A percentile compares a stretch with the other conserved stretches of the same genome.
These are phyloP conservation scores for Citrus reticulata DNA, from an alignment of 345 rosid species.

Conservation along the genomic window DNA sequence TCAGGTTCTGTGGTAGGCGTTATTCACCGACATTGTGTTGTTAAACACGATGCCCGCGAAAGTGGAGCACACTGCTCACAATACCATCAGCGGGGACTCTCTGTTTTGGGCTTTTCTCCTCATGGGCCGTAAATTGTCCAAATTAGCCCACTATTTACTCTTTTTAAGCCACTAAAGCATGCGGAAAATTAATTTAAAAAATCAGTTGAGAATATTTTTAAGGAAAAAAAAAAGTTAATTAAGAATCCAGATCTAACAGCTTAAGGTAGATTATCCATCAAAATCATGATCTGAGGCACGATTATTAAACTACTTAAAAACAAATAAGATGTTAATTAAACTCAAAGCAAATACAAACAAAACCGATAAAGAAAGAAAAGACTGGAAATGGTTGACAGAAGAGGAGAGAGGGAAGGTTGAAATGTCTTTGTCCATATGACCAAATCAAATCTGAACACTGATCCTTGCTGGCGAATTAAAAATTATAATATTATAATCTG, in stretches of 20 bases:
- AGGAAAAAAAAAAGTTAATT: background rate
- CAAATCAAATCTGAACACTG: background rate
- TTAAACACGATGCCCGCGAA: background rate
- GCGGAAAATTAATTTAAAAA: background rate
- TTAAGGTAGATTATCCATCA: background rate
- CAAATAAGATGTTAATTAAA: slow-evolving; percentile 14
- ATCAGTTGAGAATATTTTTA: no score
- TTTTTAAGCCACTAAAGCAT: background rate
- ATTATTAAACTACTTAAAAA: background rate
- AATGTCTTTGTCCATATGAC: slow-evolving; percentile 13
- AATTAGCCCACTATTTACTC: background rate
- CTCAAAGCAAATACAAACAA: slow-evolving; percentile 9
- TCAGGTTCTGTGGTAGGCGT: slow-evolving; percentile 18
- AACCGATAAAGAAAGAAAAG: background rate
- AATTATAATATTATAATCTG: background rate
- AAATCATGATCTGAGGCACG: background rate
- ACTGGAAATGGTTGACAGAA: background rate
- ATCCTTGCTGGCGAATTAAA: background rate
- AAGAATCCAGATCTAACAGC: background rate
- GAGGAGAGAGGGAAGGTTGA: slow-evolving; percentile 13
- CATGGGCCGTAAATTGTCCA: background rate
- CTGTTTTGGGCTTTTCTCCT: background rate
- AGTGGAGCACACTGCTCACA: background rate
- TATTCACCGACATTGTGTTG: slow-evolving; percentile 28
- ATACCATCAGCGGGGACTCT: background rate